Conservation (phyloP, 441 rosid species). For the Adansonia madagascariensis region DNA sequence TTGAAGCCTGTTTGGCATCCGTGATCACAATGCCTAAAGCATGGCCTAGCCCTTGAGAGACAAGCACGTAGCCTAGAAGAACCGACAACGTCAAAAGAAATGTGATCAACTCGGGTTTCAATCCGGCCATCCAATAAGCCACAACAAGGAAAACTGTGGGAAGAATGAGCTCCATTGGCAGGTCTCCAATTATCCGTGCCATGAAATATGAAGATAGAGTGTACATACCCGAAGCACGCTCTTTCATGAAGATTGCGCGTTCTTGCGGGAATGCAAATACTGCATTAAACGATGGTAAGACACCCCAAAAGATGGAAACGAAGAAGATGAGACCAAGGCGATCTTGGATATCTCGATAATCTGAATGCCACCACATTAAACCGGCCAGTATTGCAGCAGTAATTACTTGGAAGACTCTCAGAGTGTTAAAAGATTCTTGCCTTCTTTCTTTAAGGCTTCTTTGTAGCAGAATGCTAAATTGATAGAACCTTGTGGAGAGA, state of each 20-base stretch:
- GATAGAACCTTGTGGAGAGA: constrained; percentile 62
- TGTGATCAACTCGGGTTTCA: constrained; percentile 55
- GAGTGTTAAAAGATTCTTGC: constrained; percentile 71
- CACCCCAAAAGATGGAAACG: constrained; percentile 91
- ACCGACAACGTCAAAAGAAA: constrained; percentile 62
- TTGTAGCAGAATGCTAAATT: constrained; percentile 68
- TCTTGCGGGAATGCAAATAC: constrained; percentile 93
- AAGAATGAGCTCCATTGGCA: constrained; percentile 89
- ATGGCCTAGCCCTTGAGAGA: constrained; percentile 85
- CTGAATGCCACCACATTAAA: constrained; percentile 96
- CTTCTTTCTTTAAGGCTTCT: constrained; percentile 83
- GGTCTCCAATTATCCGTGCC: constrained; percentile 78
- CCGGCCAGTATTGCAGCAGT: constrained; percentile 65
- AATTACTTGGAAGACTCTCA: constrained; percentile 76
- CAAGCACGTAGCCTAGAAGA: constrained; percentile 75
- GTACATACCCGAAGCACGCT: constrained; percentile 88
- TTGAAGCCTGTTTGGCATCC: constrained; percentile 92
- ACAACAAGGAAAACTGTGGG: constrained; percentile 67
- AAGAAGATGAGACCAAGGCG: constrained; percentile 85
- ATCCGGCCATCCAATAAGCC: constrained; percentile 82
- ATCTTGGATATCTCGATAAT: constrained; percentile 61
- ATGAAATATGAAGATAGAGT: constrained; percentile 88
- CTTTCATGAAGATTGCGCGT: constrained; percentile 68
- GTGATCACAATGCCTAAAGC: constrained; percentile 78
- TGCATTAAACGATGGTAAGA: constrained; percentile 80